Conservation (phyloP, 2,329 filamentous ascomycete species). For the Clonostachys solani region DNA sequence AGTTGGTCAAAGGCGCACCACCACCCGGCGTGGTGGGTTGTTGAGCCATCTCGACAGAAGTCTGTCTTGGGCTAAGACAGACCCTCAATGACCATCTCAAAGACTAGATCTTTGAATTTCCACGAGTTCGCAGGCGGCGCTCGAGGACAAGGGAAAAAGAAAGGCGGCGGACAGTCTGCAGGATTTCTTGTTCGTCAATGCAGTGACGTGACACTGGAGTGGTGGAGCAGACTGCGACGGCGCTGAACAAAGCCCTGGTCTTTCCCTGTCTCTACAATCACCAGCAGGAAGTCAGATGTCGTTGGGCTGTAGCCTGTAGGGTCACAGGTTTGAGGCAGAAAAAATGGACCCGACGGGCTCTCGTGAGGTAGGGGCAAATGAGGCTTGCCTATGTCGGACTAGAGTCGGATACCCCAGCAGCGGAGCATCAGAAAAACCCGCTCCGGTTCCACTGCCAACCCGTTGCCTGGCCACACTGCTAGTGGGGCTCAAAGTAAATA, state of each 20-base stretch:
- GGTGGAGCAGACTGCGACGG: not conserved
- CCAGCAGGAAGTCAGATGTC: too few species aligned
- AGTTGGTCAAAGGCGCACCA: not conserved
- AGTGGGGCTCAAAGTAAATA: slow-evolving; percentile 40
- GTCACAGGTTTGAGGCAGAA: too few species aligned
- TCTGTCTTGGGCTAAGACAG: too few species aligned
- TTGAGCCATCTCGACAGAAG: slow-evolving; percentile 1
- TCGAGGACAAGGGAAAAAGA: too few species aligned
- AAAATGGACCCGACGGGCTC: too few species aligned
- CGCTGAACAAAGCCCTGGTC: not conserved
- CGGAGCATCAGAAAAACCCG: slow-evolving; percentile 5
- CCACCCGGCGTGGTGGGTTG: slow-evolving; percentile 3
- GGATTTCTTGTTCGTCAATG: too few species aligned
- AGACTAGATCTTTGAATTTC: too few species aligned
- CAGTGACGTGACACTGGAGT: not conserved
- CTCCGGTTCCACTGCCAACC: not conserved
- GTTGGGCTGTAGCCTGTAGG: too few species aligned
- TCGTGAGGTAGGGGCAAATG: not conserved
- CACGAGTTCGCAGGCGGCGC: too few species aligned
- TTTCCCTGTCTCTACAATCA: not conserved
- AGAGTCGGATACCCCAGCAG: slow-evolving; percentile 3
- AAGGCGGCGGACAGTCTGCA: too few species aligned
- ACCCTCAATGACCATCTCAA: too few species aligned
- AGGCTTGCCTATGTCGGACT: not conserved
- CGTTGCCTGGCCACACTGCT: slow-evolving; percentile 28